phyloP scores from a whole-genome alignment of 2,329 filamentous ascomycete genomes.

The Periconia digitata region DNA sequence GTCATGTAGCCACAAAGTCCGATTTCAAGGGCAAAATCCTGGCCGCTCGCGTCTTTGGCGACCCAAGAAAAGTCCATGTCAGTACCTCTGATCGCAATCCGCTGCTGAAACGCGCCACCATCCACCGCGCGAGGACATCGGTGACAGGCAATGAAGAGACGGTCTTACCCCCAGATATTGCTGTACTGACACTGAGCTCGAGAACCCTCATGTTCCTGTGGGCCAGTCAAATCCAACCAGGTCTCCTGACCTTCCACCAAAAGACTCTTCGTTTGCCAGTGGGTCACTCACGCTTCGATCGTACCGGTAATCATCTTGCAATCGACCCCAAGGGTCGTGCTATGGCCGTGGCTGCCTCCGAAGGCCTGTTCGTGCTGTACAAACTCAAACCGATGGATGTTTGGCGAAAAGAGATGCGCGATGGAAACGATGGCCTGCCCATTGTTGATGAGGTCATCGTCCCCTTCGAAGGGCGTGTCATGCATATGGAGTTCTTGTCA shows the following conservation, averaged over 20 bases:
- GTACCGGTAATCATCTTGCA: constrained; percentile 67
- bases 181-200: constrained; percentile 74
- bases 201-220: constrained; percentile 78
- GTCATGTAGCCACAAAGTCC: constrained; percentile 73
- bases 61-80: constrained; percentile 24
- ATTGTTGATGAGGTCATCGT: constrained; percentile 56
- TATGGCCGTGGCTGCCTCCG: constrained; percentile 69
- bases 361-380: constrained; percentile 71
- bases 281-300: constrained; percentile 54
- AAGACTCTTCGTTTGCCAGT: constrained; percentile 62
- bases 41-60: constrained; percentile 74
- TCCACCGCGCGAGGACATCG: constrained; percentile 16
- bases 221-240: constrained; percentile 51
- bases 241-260: constrained; percentile 61
- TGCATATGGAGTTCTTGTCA: constrained; percentile 84
- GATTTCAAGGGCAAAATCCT: constrained; percentile 80
- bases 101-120: constrained; percentile 14
- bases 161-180: constrained; percentile 68
- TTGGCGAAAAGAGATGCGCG: constrained; percentile 50
- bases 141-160: constrained; percentile 22
- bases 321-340: constrained; percentile 72
- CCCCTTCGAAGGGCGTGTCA: constrained; percentile 66
- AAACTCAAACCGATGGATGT: constrained; percentile 61
- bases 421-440: constrained; percentile 55
- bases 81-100: constrained; percentile 21